Evolutionary conservation across 352 stramenopile genomes (phyloP), one percentile per base, ranked within the genome.

Genomic region (Elongisporangium senticosum): DNA sequence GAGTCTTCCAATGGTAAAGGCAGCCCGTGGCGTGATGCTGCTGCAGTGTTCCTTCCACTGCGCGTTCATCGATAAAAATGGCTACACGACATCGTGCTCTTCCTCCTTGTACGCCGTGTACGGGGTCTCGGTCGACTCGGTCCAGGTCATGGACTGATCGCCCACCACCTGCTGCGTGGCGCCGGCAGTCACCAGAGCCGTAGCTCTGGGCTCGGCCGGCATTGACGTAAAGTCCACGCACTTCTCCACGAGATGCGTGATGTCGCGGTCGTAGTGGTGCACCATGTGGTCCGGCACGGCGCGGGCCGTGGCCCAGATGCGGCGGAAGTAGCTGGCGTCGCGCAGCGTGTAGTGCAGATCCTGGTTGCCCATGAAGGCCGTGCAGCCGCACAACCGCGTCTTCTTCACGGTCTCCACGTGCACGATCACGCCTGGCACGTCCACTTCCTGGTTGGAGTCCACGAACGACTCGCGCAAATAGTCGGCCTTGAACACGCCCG

Each of bases 181-280:
- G 28, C 4, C 8, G 6, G 13, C 28, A 39, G 4, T 3, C 7
- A 33, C 24, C 3, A 33, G 4, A 39, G 28, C 28, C 7, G 28
- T 13, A 13, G 28, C 8, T 13, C 1, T 13, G 33, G 33, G 69
- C 1, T 68, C 69, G 3, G 69, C 63, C 37, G 66, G 63, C 2
- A 61, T 63, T 17, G 67, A 65, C 49, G 74, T 68, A 48, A 81
- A 82, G 37, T 81, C 76, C 54, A 89, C 67, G 64, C 77, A 87
- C 39, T 87, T 63, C 51, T 67, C 61, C 33, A 86, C 71, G 20
- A 92, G 61, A 49, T 72, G 75, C 22, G 67, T 63, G 53, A 92
- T 86, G 63, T 79, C 82, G 47, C 81, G 78, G 68, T 90, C 83
- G 62, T 92, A 92, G 62, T 92, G 83, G 58, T 92, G 79, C n/a